Evolutionary conservation across 1,284 basidiomycete species (phyloP).

Genomic region (Mycena sp.): DNA sequence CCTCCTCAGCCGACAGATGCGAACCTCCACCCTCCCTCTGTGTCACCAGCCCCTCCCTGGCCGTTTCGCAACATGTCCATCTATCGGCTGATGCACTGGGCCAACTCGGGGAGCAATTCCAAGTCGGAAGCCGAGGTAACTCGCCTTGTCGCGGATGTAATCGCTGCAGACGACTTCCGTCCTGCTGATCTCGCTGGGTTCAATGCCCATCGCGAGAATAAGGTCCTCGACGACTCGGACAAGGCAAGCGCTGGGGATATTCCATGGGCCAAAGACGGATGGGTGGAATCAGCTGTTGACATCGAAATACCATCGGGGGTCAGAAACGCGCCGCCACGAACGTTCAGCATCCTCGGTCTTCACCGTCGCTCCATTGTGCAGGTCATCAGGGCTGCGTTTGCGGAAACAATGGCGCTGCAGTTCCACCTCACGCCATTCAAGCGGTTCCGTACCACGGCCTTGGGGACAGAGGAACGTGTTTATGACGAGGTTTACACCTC

Average conservation of each 20-base stretch:
- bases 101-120: no score
- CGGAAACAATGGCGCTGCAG: conserved; percentile 3
- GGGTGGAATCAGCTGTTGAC: conserved; percentile 7
- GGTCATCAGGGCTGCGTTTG: conserved; percentile 24
- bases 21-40: no score
- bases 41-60: no score
- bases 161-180: conserved; percentile 8
- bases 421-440: conserved; percentile 34
- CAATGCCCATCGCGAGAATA: conserved; percentile 16
- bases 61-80: no score
- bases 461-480: conserved; percentile 23
- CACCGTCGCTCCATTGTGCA: conserved; percentile 17
- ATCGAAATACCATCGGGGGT: conserved; percentile 1
- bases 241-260: not conserved
- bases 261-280: conserved; percentile 6
- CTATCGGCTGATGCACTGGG: no score
- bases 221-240: not conserved
- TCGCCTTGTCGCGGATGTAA: conserved; percentile 13
- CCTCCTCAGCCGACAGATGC: no score
- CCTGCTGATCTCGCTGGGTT: conserved; percentile 3
- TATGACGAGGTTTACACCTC: conserved; percentile 36
- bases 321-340: not conserved
- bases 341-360: conserved; percentile 13
- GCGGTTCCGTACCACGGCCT: conserved; percentile 27
- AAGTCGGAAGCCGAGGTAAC: no score